Evolutionary conservation across 208 protist species (phyloP).

Genomic region (Naegleria fowleri): DNA sequence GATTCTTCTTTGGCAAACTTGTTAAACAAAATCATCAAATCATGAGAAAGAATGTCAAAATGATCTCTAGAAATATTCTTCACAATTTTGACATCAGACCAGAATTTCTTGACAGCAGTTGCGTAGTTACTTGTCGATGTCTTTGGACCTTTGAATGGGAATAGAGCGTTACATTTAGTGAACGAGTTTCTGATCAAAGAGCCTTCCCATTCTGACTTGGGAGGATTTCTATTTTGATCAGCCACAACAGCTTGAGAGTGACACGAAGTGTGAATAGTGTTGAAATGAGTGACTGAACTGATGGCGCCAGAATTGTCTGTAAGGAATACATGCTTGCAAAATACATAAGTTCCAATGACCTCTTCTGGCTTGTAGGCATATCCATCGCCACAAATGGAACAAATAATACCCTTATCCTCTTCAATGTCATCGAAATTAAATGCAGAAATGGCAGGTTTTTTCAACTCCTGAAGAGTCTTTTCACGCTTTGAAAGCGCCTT

Average conservation of each 20-base stretch:
- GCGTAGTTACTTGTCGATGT: constrained; percentile 44
- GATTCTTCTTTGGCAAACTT: constrained; percentile 48
- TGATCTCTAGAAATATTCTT: constrained; percentile 28
- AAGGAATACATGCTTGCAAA: constrained; percentile 34
- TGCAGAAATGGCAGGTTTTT: background rate
- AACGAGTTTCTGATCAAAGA: constrained; percentile 66
- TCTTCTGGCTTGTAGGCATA: constrained; percentile 61
- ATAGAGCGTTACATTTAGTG: constrained; percentile 66
- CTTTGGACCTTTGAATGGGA: constrained; percentile 53
- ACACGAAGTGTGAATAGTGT: constrained; percentile 65
- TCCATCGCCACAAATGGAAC: constrained; percentile 36
- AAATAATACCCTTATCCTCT: background rate
- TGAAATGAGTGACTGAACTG: constrained; percentile 66
- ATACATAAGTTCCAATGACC: constrained; percentile 66
- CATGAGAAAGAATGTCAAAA: constrained; percentile 47
- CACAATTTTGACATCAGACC: background rate
- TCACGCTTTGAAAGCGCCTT: background rate
- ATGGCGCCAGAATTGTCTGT: constrained; percentile 30
- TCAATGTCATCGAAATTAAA: background rate
- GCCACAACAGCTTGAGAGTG: constrained; percentile 56
- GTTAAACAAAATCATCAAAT: constrained; percentile 53
- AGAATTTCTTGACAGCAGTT: background rate
- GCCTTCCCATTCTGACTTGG: constrained; percentile 74
- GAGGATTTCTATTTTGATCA: constrained; percentile 49
- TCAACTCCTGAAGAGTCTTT: background rate